Evolutionary conservation across 805 yeast species (phyloP), one percentile per base, ranked within the genome.

Genomic region (Wickerhamomyces bisporus): DNA sequence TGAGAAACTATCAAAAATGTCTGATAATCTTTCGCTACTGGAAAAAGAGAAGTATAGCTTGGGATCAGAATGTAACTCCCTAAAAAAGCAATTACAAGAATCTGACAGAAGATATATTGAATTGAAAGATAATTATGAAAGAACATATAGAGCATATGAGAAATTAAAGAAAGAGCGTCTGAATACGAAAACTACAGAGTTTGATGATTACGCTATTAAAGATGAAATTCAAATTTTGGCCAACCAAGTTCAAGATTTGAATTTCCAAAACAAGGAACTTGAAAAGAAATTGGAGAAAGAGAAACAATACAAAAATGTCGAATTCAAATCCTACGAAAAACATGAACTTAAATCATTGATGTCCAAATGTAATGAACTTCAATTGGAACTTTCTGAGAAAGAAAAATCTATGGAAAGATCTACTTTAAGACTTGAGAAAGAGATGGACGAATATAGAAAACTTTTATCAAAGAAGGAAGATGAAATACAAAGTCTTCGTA

Each of bases 301-400:
- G 44, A 57, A 40, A 39, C 14, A 37, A 46, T 23, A 52, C 35
- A 43, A 50, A 34, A 25, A 30, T 26, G 5, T 26, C 20, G 18
- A 41, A 9, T 30, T 42, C 4, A 46, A 54, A 21, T 43, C 53
- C 5, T 59, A 58, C 30, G 64, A 66, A 12, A 60, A 63, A 18
- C 44, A 57, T n/a, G 72, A 67, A 39, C 55, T 70, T 36, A 61
- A 61, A 28, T 55, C 62, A n/a, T 52, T 68, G 4, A 51, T 67
- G 0, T 38, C 62, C 5, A 55, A 58, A 34, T 63, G 64, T 37
- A 61, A 64, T 42, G 61, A 55, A 7, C 40, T 60, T 4, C 61
- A 61, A 35, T 34, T 51, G 11, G 52, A 56, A 44, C 21, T 58
- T 21, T 21, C 44, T 28, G 48, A 57, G 35, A 41, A 57, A 45